Base-by-base conservation (phyloP, 192 early-diverging fungal genomes). In the Chytriomyces sp. region DNA sequence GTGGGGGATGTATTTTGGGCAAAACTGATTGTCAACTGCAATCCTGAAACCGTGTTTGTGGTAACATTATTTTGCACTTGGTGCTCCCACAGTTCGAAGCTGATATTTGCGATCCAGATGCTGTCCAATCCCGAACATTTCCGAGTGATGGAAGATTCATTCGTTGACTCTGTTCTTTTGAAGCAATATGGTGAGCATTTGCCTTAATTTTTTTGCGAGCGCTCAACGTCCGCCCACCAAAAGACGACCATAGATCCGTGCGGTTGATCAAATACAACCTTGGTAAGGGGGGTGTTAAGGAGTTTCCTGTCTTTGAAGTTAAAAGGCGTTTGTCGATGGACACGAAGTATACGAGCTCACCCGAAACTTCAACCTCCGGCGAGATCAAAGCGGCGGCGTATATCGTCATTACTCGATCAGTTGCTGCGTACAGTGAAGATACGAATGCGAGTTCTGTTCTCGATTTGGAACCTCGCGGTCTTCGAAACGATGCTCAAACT, bases 111-210 rank as follows among this genome's bases (percentile, higher is more conserved):
- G 43, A 26, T 77, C 48, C 57, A 84, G 81, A 67, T 87, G 8
- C 70, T 89, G 65, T 87, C 86, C n/a, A 89, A 89, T 68, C 88
- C 88, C 20, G 82, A 83, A 47, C 86, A 89, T 68, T 69, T 77
- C 20, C 53, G 68, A 67, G 81, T 20, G 85, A 86, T 50, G 63
- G 78, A 87, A 26, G 82, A 85, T 18, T 43, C 70, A 20, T 86
- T 81, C 65, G 47, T 71, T 5, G 82, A 79, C 24, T 76, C 82
- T n/a, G 63, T 66, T 44, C 48, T 77, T 10, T 11, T 83, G 43
- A 72, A 79, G 46, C 75, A 82, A 45, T 82, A 69, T 62, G 84
- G 85, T 86, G 70, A 66, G 76, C 35, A 49, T 80, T 18, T 16
- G 24, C 26, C 47, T 23, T 23, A 18, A 44, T 69, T 60, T 49